These are phyloP conservation scores for Citrus mangshanensis DNA, from an alignment of 345 rosid genomes.

Conservation along the genomic window DNA sequence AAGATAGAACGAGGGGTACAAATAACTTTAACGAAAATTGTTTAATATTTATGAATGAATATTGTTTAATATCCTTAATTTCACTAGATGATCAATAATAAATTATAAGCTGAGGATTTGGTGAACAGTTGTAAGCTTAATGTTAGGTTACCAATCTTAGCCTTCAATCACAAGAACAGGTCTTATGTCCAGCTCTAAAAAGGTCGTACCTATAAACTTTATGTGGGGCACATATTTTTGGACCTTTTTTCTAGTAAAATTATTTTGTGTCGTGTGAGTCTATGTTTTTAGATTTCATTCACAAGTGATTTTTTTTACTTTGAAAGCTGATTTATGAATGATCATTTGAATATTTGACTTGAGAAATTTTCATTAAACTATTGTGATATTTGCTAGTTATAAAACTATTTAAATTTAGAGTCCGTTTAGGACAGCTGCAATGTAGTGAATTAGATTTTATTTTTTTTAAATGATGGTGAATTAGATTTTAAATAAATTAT, in stretches of 20 bases:
- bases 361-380: not conserved
- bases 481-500: not conserved
- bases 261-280: not conserved
- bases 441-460: too few relatives aligned
- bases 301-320: too few relatives aligned
- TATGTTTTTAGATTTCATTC: not conserved
- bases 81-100: not conserved
- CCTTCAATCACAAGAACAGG: not conserved
- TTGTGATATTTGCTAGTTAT: too few relatives aligned
- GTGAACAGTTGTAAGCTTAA: not conserved
- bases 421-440: too few relatives aligned
- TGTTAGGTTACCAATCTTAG: not conserved
- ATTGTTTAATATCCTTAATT: not conserved
- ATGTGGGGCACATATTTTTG: too few relatives aligned
- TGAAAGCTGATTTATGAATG: not conserved
- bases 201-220: not conserved
- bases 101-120: not conserved
- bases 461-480: too few relatives aligned
- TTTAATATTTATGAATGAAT: too few relatives aligned
- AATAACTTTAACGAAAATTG: too few relatives aligned
- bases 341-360: not conserved
- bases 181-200: not conserved
- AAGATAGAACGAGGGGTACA: too few relatives aligned
- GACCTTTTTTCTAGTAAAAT: too few relatives aligned
- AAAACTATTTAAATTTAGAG: too few relatives aligned